These are phyloP conservation scores for Metschnikowia kofuensis DNA, from an alignment of 805 yeast genomes.

Conservation along the genomic window DNA sequence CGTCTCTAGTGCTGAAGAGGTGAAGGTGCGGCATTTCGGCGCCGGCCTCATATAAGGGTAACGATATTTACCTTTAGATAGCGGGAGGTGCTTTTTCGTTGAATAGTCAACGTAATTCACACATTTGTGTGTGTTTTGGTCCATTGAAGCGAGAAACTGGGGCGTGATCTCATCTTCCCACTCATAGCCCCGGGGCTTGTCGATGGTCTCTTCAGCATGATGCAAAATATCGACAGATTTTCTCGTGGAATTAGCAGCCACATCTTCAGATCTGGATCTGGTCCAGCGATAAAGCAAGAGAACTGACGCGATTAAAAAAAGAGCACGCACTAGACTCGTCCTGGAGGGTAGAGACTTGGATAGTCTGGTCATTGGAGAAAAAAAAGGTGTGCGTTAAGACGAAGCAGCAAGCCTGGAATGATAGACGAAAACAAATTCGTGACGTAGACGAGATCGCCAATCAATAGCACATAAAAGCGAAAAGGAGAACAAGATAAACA, in stretches of 20 bases:
- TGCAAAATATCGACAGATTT: no score
- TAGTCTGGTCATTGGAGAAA: neutral
- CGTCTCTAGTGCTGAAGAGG: constrained; percentile 57
- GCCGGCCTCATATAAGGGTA: constrained; percentile 79
- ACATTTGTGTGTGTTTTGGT: constrained; percentile 36
- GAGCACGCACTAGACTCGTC: neutral
- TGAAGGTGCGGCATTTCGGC: constrained; percentile 68
- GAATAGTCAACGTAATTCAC: constrained; percentile 66
- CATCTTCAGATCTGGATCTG: neutral
- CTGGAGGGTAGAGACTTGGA: neutral
- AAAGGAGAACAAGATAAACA: no score
- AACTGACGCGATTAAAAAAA: neutral
- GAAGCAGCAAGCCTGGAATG: no score
- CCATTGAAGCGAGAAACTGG: constrained; percentile 19
- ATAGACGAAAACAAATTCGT: no score
- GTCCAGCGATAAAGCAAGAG: neutral
- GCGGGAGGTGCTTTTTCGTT: constrained; percentile 51
- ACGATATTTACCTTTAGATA: constrained; percentile 49
- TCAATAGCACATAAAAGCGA: no score
- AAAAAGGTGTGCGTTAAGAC: no score
- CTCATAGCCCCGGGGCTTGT: neutral
- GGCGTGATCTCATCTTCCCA: constrained; percentile 10
- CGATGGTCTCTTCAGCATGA: no score
- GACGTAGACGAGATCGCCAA: no score
- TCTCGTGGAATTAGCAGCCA: neutral